Conservation (phyloP, 805 yeast genomes). For the Priceomyces medius region DNA sequence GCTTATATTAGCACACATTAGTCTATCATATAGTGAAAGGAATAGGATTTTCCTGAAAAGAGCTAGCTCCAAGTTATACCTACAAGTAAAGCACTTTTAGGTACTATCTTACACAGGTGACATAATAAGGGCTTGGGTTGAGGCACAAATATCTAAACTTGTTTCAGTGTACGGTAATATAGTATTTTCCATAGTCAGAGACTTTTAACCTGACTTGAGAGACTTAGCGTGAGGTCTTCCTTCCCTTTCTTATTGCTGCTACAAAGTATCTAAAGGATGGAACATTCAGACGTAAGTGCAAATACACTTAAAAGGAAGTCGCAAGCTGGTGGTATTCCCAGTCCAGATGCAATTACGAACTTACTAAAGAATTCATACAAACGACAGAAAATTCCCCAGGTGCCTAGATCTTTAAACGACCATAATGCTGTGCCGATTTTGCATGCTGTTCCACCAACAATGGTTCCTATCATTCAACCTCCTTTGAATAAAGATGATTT, state of each 20-base stretch:
- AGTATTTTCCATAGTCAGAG: too few species aligned
- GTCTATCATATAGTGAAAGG: too few species aligned
- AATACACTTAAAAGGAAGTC: slow-evolving; percentile 5
- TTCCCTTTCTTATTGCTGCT: slow-evolving; percentile 9
- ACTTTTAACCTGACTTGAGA: too few species aligned
- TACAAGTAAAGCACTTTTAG: too few species aligned
- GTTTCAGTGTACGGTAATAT: too few species aligned
- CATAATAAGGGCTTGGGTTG: too few species aligned
- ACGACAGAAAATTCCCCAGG: slow-evolving; percentile 8
- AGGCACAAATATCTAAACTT: too few species aligned
- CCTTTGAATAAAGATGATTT: slow-evolving; percentile 33
- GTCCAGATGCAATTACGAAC: slow-evolving; percentile 13
- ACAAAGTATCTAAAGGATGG: slow-evolving; percentile 2
- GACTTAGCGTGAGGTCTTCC: too few species aligned
- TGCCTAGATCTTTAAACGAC: slow-evolving; percentile 8
- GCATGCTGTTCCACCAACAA: slow-evolving; percentile 37
- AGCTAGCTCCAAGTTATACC: too few species aligned
- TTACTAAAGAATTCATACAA: slow-evolving; percentile 11
- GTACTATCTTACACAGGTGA: too few species aligned
- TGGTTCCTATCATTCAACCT: slow-evolving; percentile 34
- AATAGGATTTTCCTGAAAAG: too few species aligned
- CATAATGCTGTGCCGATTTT: slow-evolving; percentile 18
- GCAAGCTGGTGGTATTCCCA: slow-evolving; percentile 12
- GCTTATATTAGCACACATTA: too few species aligned
- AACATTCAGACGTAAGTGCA: background rate